These are phyloP conservation scores for Coelastrella sp. DNA, from an alignment of 139 green algal species.

Conservation along the genomic window DNA sequence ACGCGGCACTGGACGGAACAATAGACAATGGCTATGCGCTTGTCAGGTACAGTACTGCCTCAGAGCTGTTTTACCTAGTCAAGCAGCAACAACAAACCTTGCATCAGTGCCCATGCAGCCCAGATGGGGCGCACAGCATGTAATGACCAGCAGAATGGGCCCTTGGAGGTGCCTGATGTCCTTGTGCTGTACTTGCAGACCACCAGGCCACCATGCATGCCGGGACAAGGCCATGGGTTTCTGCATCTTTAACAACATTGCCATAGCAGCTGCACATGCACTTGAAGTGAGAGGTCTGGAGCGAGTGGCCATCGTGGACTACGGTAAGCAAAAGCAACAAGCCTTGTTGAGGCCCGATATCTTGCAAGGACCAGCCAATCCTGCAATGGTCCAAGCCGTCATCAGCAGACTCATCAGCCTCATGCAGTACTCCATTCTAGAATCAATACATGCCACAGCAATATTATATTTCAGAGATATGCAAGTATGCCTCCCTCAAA, in stretches of 20 bases:
- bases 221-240: conserved; percentile 56
- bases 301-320: conserved; percentile 74
- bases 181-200: conserved; percentile 20
- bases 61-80: no score
- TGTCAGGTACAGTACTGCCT: not conserved
- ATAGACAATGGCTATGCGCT: conserved; percentile 43
- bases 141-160: not conserved
- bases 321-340: conserved; percentile 55
- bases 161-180: not conserved
- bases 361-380: no score
- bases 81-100: no score
- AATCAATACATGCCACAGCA: no score
- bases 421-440: no score
- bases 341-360: not conserved
- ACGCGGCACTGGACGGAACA: conserved; percentile 30
- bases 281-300: conserved; percentile 57
- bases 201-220: conserved; percentile 31
- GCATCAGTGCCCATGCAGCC: no score
- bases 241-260: conserved; percentile 87
- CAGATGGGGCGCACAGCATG: no score
- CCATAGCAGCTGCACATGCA: conserved; percentile 65
- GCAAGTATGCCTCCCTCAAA: no score
- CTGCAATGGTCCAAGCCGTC: no score
- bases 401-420: not conserved
- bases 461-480: no score